Evolutionary conservation across 73 alveolate species (phyloP).

Genomic region (Paramecium octaurelia): DNA sequence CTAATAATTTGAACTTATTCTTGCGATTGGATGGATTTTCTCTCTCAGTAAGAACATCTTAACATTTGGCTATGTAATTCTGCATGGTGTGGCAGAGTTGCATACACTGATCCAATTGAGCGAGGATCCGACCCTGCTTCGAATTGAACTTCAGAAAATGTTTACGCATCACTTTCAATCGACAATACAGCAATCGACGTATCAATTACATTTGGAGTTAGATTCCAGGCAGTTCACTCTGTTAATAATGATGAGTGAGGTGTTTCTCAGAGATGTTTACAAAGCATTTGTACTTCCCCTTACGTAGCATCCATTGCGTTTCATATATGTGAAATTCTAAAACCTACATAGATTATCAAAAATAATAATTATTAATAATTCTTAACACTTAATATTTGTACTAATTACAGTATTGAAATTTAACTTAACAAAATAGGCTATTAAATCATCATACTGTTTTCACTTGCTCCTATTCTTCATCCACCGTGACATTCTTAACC

Average conservation of each 20-base stretch:
- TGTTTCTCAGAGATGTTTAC: background rate
- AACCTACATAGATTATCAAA: background rate
- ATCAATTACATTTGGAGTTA: background rate
- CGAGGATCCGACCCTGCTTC: background rate
- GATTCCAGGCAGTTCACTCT: background rate
- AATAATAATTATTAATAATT: background rate
- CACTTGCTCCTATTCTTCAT: background rate
- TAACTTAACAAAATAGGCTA: background rate
- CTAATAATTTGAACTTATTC: background rate
- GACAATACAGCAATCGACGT: constrained; percentile 3
- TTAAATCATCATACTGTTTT: background rate
- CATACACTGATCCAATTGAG: background rate
- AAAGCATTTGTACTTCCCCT: background rate
- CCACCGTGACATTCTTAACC: background rate
- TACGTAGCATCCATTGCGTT: background rate
- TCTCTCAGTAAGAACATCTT: background rate
- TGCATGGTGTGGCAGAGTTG: background rate
- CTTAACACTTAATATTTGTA: too few relatives aligned
- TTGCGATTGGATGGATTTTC: background rate
- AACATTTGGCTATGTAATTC: background rate
- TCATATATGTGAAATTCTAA: background rate
- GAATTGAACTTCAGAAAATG: background rate
- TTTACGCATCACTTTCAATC: background rate
- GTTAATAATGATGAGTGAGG: background rate
- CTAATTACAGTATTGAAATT: too few relatives aligned